Base-by-base conservation (phyloP, 164 flowering plant genomes). In the Vitis rotundifolia region DNA sequence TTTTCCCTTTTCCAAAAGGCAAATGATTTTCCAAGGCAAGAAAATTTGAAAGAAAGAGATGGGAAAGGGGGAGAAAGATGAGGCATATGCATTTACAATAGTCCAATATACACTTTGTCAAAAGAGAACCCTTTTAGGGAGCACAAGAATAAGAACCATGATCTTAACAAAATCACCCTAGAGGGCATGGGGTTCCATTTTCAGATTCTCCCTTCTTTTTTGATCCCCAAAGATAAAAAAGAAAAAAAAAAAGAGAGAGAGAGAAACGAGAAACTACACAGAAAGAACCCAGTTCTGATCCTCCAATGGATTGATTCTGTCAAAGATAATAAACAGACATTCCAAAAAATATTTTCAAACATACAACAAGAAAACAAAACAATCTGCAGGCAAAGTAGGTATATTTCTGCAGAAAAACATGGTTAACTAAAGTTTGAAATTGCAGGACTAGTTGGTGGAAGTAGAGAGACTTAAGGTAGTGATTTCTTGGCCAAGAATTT, bases 111-210 rank as follows among this genome's bases (percentile, higher is more conserved):
- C 49, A 52, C 72, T 72, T 57, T 63, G 69, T 14, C 63, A 37
- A 80, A 68, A 74, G 73, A 50, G 50, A 52, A 18, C 11, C 11
- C 52, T 68, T 75, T 70, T 15, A n/a, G 28, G 68, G 51, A 62
- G 70, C 67, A 70, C 59, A 68, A 62, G 81, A 79, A 77, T 79
- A 67, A 74, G 82, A 75, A 78, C 44, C 71, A 75, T 68, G 31
- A 80, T 77, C 77, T 72, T 65, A 53, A 71, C 59, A 56, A 67
- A 59, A 37, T 64, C 66, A 15, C 57, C 28, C 16, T 11, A n/a
- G 29, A 63, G 78, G 76, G 76, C 75, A 22, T 22, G 26, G 26
- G 26, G 26, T 22, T 22, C 78, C 67, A 72, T 68, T 82, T 70
- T 77, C 59, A 37, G 44, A 37, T 37, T 37, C 44, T 37, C 44